These are phyloP conservation scores for Chamaecrista fasciculata DNA, from an alignment of 306 rosid species.

Conservation along the genomic window DNA sequence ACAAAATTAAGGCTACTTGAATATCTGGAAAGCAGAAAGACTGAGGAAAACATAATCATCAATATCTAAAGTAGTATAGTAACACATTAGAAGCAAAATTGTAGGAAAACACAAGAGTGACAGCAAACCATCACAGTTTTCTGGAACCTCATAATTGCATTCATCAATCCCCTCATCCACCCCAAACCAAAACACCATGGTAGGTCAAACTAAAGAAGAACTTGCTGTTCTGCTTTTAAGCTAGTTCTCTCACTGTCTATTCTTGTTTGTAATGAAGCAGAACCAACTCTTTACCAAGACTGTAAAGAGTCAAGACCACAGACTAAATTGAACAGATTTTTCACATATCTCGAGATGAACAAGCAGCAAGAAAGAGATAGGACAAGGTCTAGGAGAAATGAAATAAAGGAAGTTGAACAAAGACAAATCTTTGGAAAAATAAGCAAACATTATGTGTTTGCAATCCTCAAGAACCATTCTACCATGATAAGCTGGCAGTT, in stretches of 20 bases:
- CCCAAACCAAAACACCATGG: background rate
- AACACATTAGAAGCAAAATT: background rate
- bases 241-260: slow-evolving; percentile 17
- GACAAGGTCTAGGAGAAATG: background rate
- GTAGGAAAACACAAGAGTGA: background rate
- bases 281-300: background rate
- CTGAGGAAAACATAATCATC: background rate
- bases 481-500: background rate
- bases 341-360: background rate
- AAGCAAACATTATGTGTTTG: background rate
- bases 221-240: background rate
- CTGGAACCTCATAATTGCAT: background rate
- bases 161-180: background rate
- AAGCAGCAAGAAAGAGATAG: background rate
- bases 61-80: background rate
- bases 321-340: background rate
- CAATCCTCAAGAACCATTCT: background rate
- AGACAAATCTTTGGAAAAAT: background rate
- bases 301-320: background rate
- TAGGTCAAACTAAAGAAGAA: background rate
- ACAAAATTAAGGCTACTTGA: slow-evolving; percentile 1
- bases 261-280: slow-evolving; percentile 19
- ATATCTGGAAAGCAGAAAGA: background rate
- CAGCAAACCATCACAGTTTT: slow-evolving; percentile 19
- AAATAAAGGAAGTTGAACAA: background rate